Base-by-base conservation (phyloP, 1,284 basidiomycete species). In the Sporisorium iseilematis-ciliati region DNA sequence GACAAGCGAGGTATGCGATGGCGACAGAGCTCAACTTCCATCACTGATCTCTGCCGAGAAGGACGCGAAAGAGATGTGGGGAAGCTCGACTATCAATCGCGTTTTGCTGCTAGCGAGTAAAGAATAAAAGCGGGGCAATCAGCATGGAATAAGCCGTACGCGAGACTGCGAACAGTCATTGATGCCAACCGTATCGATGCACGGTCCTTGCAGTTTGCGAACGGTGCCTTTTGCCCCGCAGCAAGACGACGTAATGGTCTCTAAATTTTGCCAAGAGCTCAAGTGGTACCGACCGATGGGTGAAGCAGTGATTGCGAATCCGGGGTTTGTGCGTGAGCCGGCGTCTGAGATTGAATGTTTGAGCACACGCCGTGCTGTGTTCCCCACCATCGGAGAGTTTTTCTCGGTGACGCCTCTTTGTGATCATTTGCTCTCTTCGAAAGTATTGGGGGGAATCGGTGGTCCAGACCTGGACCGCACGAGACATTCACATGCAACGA, bases 121-220 rank as follows among this genome's bases (percentile, higher is more conserved):
- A 16, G 4, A 14, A 40, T n/a, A 31, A 29, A 31, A 54, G 52
- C 52, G 52, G 52, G 52, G 52, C 40, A 54, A 54, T 53, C 23
- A 29, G 46, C 2, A 40, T 38, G 12, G 18, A 35, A 3, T 35
- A n/a, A 23, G 25, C 21, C 51, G 16, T 54, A 42, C 16, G 52
- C 52, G 52, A 54, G 52, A 54, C 52, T n/a, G 8, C 52, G 18
- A 20, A 25, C 14, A 26, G 21, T 14, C 45, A 14, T 16, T 20
- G 12, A 12, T 20, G 16, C 3, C 14, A 18, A 23, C 35, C 35
- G 16, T 38, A 11, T 14, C 18, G 3, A 43, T 16, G 4, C 45
- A 25, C 43, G 3, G 20, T 42, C 21, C 43, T 4, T 23, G 21
- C 10, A 10, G 23, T 14, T 23, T 10, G 21, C 25, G 14, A 23